phyloP scores from a whole-genome alignment of 139 green algal genomes.

The Ettlia oleoabundans region DNA sequence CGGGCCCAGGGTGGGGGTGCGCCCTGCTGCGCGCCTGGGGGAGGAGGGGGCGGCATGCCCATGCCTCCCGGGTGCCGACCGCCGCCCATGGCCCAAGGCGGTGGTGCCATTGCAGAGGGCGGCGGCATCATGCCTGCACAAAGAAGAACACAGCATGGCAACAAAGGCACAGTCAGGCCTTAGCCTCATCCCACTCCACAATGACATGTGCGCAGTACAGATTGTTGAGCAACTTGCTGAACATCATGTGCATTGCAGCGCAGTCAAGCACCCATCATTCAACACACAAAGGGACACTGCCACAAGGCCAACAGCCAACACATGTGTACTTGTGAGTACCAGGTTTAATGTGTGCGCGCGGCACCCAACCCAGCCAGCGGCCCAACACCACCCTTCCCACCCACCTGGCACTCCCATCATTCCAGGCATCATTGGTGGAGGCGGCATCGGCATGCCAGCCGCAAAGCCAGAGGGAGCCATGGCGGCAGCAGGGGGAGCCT shows the following conservation, averaged over 20 bases:
- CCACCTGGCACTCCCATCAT: constrained; percentile 6
- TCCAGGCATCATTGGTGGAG: constrained; percentile 11
- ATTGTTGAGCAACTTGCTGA: neutral
- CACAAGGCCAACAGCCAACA: too few relatives aligned
- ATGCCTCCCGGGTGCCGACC: neutral
- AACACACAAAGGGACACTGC: neutral
- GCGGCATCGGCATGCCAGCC: constrained; percentile 37
- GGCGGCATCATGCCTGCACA: constrained; percentile 6
- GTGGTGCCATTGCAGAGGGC: constrained; percentile 8
- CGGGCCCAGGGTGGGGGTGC: constrained; percentile 31
- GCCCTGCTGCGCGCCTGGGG: neutral
- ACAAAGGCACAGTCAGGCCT: too few relatives aligned
- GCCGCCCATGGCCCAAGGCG: constrained; percentile 32
- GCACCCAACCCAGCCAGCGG: too few relatives aligned
- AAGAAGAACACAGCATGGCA: too few relatives aligned
- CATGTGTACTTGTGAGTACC: too few relatives aligned
- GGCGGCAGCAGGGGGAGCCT: neutral
- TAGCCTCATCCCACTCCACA: too few relatives aligned
- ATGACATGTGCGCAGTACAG: too few relatives aligned
- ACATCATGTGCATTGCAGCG: too few relatives aligned
- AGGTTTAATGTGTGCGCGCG: too few relatives aligned
- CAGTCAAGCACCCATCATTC: neutral
- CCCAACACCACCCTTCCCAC: too few relatives aligned
- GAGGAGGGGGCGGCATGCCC: constrained; percentile 19
- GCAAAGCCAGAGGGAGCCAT: constrained; percentile 37